Percentiles rank a stretch among this genome's conserved stretches.
Evolutionary conservation across 441 rosid genomes (phyloP).

Genomic region (Aquilaria agallochum): DNA sequence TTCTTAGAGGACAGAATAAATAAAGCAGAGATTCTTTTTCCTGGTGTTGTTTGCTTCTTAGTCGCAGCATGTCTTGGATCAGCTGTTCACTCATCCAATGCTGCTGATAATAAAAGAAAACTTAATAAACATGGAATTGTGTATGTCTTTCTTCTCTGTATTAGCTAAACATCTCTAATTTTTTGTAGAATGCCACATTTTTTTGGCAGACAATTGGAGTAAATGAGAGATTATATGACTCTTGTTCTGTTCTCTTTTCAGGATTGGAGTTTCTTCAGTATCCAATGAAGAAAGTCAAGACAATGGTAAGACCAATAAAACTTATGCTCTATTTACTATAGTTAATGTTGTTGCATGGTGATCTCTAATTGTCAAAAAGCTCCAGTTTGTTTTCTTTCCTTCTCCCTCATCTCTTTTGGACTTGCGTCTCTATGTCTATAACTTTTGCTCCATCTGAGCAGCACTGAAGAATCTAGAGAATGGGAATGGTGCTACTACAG

Average conservation of each 20-base stretch:
- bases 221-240: neutral
- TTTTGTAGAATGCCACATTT: neutral
- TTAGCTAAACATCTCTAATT: neutral
- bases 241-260: constrained; percentile 10
- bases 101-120: constrained; percentile 57
- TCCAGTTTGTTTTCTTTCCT: too few species aligned
- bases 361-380: too few species aligned
- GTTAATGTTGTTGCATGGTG: too few species aligned
- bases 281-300: constrained; percentile 9
- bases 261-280: constrained; percentile 11
- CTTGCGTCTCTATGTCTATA: neutral
- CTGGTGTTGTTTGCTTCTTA: constrained; percentile 80
- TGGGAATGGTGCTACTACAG: constrained; percentile 14
- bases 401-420: too few species aligned
- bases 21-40: constrained; percentile 70
- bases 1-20: constrained; percentile 81
- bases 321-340: too few species aligned
- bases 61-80: constrained; percentile 81
- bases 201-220: neutral
- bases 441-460: neutral
- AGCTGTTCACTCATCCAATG: constrained; percentile 75
- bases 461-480: constrained; percentile 28
- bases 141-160: constrained; percentile 27
- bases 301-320: constrained; percentile 17
- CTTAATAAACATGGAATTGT: constrained; percentile 27